Percentiles rank a stretch among this genome's conserved stretches.
Evolutionary conservation across 1,139 yeast species (phyloP).

Genomic region (Saccharomycopsis hybrid): DNA sequence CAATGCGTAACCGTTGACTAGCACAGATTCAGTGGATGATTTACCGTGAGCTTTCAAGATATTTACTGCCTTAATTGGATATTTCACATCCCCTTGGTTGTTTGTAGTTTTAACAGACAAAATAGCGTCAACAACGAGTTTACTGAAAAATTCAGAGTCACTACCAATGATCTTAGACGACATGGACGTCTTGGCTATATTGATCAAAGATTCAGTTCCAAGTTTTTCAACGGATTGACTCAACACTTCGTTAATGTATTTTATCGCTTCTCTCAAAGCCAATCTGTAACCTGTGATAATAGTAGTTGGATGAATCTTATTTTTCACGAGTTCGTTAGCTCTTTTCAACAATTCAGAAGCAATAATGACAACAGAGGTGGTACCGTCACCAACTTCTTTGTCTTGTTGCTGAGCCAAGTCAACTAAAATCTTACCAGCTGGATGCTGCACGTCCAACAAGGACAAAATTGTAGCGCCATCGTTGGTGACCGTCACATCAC

Average conservation of each 20-base stretch:
- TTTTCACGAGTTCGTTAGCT: constrained; percentile 90
- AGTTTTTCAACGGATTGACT: constrained; percentile 74
- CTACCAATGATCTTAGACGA: constrained; percentile 95
- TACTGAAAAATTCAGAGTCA: constrained; percentile 84
- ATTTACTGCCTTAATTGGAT: constrained; percentile 97
- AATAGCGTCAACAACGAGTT: constrained; percentile 93
- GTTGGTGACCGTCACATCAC: constrained; percentile 97
- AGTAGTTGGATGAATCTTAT: constrained; percentile 95
- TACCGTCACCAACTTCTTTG: constrained; percentile 98
- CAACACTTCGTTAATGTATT: constrained; percentile 80
- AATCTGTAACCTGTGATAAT: constrained; percentile 94
- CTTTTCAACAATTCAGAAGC: constrained; percentile 89
- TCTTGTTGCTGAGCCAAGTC: constrained; percentile 99
- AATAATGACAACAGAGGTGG: constrained; percentile 91
- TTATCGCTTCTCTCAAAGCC: constrained; percentile 86
- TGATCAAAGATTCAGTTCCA: constrained; percentile 75
- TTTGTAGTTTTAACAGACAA: constrained; percentile 90
- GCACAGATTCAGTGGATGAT: constrained; percentile 76
- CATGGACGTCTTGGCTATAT: constrained; percentile 96
- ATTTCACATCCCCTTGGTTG: constrained; percentile 79
- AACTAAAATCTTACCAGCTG: constrained; percentile 95
- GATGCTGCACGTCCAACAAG: constrained; percentile 93
- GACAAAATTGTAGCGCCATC: constrained; percentile 97
- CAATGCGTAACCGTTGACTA: constrained; percentile 91
- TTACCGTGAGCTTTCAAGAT: constrained; percentile 96